A percentile compares a stretch with the other conserved stretches of the same genome.
Evolutionary conservation across 1,139 yeast species (phyloP).

Genomic region (Saccharomyces hybrid): DNA sequence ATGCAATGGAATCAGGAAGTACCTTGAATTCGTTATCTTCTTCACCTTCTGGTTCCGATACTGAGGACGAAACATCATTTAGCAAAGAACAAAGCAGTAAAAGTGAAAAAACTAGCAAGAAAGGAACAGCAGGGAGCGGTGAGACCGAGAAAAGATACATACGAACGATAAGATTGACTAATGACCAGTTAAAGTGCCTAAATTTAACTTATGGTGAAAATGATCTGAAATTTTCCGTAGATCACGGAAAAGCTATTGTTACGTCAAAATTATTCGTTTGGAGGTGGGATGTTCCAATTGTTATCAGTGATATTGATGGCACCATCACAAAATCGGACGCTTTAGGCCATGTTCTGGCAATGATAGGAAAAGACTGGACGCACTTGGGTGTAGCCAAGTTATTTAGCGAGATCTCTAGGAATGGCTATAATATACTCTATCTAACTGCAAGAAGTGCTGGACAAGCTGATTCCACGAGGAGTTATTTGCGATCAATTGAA

Average conservation of each 20-base stretch:
- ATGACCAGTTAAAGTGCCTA: conserved; percentile 75
- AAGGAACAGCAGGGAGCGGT: conserved; percentile 4
- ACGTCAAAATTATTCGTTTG: conserved; percentile 72
- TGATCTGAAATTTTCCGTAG: conserved; percentile 67
- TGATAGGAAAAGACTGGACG: conserved; percentile 97
- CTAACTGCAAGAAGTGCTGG: conserved; percentile 94
- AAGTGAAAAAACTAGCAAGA: conserved; percentile 8
- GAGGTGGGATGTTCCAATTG: conserved; percentile 81
- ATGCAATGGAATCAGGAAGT: not conserved
- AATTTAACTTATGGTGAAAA: conserved; percentile 74
- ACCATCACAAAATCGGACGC: conserved; percentile 98
- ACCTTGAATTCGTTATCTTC: conserved; percentile 5
- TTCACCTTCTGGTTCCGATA: conserved; percentile 3
- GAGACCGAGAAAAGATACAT: conserved; percentile 40
- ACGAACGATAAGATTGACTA: conserved; percentile 82
- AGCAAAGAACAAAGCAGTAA: not conserved
- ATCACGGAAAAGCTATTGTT: conserved; percentile 73
- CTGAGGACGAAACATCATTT: not conserved
- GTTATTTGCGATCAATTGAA: conserved; percentile 67
- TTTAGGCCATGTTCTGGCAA: conserved; percentile 87
- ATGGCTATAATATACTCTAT: conserved; percentile 91
- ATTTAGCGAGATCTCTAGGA: conserved; percentile 72
- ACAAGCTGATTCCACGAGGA: conserved; percentile 87
- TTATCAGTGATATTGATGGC: conserved; percentile 96
- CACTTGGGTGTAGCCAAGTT: conserved; percentile 91